Evolutionary conservation across 2,329 filamentous ascomycete species (phyloP).

Genomic region (Xylariaceae sp.): DNA sequence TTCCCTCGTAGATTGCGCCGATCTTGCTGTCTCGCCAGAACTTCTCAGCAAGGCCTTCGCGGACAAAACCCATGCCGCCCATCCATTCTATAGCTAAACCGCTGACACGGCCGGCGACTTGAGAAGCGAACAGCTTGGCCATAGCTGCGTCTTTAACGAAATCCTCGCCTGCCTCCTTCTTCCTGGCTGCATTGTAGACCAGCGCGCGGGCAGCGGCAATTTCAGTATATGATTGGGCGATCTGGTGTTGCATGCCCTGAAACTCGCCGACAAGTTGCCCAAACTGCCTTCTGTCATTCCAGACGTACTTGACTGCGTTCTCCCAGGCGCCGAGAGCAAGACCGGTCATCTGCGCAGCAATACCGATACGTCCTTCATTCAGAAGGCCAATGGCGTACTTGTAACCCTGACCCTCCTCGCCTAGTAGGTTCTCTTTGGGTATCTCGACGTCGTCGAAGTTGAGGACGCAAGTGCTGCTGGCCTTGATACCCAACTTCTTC

Average conservation of each 20-base stretch:
- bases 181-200: slow-evolving; percentile 94
- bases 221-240: slow-evolving; percentile 94
- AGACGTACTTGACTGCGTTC: slow-evolving; percentile 93
- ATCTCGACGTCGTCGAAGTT: slow-evolving; percentile 97
- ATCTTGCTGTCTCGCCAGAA: slow-evolving; percentile 99
- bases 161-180: slow-evolving; percentile 96
- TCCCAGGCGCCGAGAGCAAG: slow-evolving; percentile 93
- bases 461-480: slow-evolving; percentile 94
- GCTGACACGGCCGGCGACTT: slow-evolving; percentile 87
- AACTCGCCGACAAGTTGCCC: slow-evolving; percentile 93
- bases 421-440: slow-evolving; percentile 85
- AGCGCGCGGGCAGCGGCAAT: slow-evolving; percentile 89
- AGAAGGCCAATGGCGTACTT: slow-evolving; percentile 95
- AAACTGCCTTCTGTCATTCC: slow-evolving; percentile 98
- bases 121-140: slow-evolving; percentile 94
- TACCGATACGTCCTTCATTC: slow-evolving; percentile 97
- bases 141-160: slow-evolving; percentile 97
- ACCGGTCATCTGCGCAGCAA: slow-evolving; percentile 98
- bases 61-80: slow-evolving; percentile 98
- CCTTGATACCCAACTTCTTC: slow-evolving; percentile 98
- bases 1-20: slow-evolving; percentile 95
- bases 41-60: slow-evolving; percentile 97
- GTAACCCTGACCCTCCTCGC: slow-evolving; percentile 90
- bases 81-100: slow-evolving; percentile 96
- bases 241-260: slow-evolving; percentile 99